A percentile compares a stretch with the other conserved stretches of the same genome.
These are phyloP conservation scores for Vigna trinervia DNA, from an alignment of 306 rosid genomes.

Conservation along the genomic window DNA sequence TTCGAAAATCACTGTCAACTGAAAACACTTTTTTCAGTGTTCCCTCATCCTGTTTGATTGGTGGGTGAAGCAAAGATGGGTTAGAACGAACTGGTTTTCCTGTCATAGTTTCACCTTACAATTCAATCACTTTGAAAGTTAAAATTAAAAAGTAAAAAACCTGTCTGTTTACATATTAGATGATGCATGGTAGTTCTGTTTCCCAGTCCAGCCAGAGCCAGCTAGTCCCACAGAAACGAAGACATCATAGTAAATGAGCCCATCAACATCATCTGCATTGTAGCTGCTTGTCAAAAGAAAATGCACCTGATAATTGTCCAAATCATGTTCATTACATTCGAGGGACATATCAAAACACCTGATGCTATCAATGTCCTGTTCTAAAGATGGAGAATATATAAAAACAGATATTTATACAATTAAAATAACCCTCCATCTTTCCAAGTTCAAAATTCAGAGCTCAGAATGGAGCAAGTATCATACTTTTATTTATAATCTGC, in stretches of 20 bases:
- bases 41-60: constrained; percentile 50
- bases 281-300: constrained; percentile 13
- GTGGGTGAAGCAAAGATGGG: constrained; percentile 34
- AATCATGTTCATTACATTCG: constrained; percentile 7
- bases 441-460: constrained; percentile 14
- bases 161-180: background rate
- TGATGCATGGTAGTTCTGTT: constrained; percentile 13
- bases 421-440: background rate
- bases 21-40: constrained; percentile 37
- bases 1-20: constrained; percentile 46
- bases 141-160: background rate
- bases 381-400: background rate
- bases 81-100: constrained; percentile 9
- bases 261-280: constrained; percentile 26
- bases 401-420: background rate
- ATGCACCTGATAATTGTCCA: constrained; percentile 18
- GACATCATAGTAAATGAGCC: constrained; percentile 13
- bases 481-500: background rate
- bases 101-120: constrained; percentile 12
- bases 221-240: constrained; percentile 22
- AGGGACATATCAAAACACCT: constrained; percentile 38
- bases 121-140: constrained; percentile 30
- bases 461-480: background rate
- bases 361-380: constrained; percentile 13
- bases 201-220: constrained; percentile 27